phyloP scores from a whole-genome alignment of 108 stramenopile genomes.

The Cyclotella kingstonii region DNA sequence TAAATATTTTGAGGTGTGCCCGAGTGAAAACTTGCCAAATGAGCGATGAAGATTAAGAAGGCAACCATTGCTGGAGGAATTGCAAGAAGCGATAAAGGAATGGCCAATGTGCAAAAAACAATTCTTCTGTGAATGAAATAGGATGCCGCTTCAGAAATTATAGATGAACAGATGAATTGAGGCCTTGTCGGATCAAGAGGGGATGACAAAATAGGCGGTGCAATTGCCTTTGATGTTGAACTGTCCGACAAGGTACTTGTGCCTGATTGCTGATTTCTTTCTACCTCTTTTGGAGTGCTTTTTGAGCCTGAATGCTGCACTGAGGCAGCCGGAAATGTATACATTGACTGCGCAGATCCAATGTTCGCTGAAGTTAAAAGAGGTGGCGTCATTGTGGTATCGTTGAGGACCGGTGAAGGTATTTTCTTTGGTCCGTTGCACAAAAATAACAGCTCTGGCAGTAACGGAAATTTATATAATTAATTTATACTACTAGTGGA shows the following conservation, averaged over 20 bases:
- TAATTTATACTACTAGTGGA: too few relatives aligned
- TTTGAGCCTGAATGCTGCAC: neutral
- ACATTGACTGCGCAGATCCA: constrained; percentile 11
- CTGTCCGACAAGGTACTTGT: neutral
- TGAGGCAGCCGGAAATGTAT: constrained; percentile 17
- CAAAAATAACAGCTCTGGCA: neutral
- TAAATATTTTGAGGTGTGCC: neutral
- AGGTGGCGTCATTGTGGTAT: constrained; percentile 19
- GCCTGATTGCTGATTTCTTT: neutral
- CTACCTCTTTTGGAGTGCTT: neutral
- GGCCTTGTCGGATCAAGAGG: neutral
- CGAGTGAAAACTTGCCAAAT: constrained; percentile 1
- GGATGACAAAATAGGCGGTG: neutral
- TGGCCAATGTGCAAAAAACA: constrained; percentile 14
- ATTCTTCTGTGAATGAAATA: constrained; percentile 25
- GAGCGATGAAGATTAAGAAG: constrained; percentile 1
- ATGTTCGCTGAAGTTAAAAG: neutral
- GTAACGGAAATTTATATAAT: neutral
- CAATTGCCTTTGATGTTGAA: neutral
- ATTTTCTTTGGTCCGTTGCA: neutral
- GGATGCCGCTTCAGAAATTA: constrained; percentile 6
- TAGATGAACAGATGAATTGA: constrained; percentile 21
- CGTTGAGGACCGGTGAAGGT: too few relatives aligned
- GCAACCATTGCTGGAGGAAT: constrained; percentile 7
- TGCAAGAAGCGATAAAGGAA: constrained; percentile 10